Base-by-base conservation (phyloP, 2,329 filamentous ascomycete species). In the Sclerotiophoma versabilis region DNA sequence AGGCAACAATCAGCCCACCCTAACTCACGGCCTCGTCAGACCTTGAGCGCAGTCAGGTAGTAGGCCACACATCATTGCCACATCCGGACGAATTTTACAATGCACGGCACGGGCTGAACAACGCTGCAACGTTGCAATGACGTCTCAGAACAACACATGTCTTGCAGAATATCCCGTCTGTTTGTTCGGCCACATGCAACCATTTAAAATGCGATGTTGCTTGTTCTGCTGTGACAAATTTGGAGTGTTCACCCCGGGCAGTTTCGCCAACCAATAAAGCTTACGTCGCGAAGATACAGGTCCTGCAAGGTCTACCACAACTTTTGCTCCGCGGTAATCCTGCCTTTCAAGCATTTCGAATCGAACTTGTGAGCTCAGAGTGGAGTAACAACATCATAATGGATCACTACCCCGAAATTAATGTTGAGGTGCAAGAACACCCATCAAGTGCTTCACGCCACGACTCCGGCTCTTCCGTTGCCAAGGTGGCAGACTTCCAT, bases 331-430 rank as follows among this genome's bases (percentile, higher is more conserved):
- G 45, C 34, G 45, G 45, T 45, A 20, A 20, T 32, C n/a, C 34
- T 54, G 27, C 45, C 41, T 46, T 49, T 33, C 34, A 37, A 49
- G 6, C 14, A 10, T 34, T 29, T 41, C 34, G 23, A 14, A 19
- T 41, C 39, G 29, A 45, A 8, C 34, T 19, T 49, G 45, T 49
- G 51, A 48, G 42, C 47, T 56, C 43, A 51, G 32, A 43, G 47
- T 47, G 47, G 47, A 48, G 49, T 49, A 20, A 38, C 19, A 49
- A 53, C 33, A 48, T 45, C 54, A 53, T 49, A 26, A 68, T 67
- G 64, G 64, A 67, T 33, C 59, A 61, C 43, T 67, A 68, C 49
- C 65, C 62, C 25, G 42, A 63, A 60, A 43, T 64, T 52, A 67
- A 56, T 11, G 57, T 63, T 38, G 52, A 59, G 37, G 63, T 64